A percentile compares a stretch with the other conserved stretches of the same genome.
Evolutionary conservation across 805 yeast genomes (phyloP).

Genomic region (Kodamaea hsintzibuensis): DNA sequence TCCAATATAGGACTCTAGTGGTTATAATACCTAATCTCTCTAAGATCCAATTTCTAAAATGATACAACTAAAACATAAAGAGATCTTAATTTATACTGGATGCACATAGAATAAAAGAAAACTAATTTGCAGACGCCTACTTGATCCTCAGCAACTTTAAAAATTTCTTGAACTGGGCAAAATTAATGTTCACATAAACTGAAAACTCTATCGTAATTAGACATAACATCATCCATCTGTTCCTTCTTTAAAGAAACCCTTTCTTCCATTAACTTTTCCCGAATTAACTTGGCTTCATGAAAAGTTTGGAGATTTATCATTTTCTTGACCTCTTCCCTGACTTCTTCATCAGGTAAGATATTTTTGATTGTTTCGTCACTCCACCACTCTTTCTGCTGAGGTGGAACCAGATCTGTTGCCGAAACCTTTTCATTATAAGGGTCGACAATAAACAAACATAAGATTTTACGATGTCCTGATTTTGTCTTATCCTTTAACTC

Average conservation of each 20-base stretch:
- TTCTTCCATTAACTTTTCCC: slow-evolving; percentile 35
- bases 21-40: too few species aligned
- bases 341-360: slow-evolving; percentile 10
- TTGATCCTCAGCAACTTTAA: too few species aligned
- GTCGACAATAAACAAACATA: slow-evolving; percentile 42
- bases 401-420: slow-evolving; percentile 35
- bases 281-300: slow-evolving; percentile 25
- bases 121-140: too few species aligned
- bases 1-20: too few species aligned
- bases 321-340: slow-evolving; percentile 8
- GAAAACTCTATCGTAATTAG: not conserved
- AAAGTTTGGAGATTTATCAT: slow-evolving; percentile 17
- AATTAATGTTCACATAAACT: not conserved
- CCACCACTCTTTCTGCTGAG: slow-evolving; percentile 40
- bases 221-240: not conserved
- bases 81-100: too few species aligned
- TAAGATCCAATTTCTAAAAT: too few species aligned
- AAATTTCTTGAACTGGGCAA: too few species aligned
- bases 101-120: too few species aligned
- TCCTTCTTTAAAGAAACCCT: slow-evolving; percentile 14
- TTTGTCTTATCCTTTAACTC: slow-evolving; percentile 35
- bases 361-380: slow-evolving; percentile 14
- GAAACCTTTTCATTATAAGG: slow-evolving; percentile 31
- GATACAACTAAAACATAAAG: too few species aligned
- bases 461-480: slow-evolving; percentile 39